Conservation (phyloP, 345 rosid genomes). For the Pseudoturritis turrita region DNA sequence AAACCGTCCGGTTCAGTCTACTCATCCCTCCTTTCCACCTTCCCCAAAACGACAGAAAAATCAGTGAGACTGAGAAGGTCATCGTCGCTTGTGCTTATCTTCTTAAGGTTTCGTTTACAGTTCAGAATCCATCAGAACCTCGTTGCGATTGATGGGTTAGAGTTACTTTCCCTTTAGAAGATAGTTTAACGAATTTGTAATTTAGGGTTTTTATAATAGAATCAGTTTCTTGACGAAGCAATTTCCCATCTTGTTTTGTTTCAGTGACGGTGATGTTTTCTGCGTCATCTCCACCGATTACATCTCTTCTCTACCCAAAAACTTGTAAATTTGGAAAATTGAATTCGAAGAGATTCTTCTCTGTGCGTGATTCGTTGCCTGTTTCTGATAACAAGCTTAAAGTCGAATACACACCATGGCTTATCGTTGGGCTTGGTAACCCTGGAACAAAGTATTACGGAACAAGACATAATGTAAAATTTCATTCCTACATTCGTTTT, state of each 20-base stretch:
- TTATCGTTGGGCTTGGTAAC: conserved; percentile 89
- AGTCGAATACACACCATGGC: conserved; percentile 53
- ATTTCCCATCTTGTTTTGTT: background rate
- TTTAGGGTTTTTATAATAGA: background rate
- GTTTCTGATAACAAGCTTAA: conserved; percentile 3
- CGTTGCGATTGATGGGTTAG: conserved; percentile 3
- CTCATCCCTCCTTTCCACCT: too few species aligned
- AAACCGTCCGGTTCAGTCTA: too few species aligned
- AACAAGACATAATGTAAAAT: conserved; percentile 80
- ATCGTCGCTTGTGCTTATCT: background rate
- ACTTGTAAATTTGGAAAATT: background rate
- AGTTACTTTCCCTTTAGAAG: background rate
- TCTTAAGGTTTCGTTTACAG: background rate
- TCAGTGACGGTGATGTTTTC: conserved; percentile 11
- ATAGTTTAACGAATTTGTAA: background rate
- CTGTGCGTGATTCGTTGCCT: conserved; percentile 16
- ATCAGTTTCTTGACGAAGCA: background rate
- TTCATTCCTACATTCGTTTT: background rate
- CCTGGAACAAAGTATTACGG: conserved; percentile 71
- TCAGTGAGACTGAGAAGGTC: too few species aligned
- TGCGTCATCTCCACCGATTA: background rate
- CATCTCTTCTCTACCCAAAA: conserved; percentile 15
- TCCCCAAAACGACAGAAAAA: too few species aligned
- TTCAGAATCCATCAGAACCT: background rate
- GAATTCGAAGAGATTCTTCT: background rate